Base-by-base conservation (phyloP, 192 early-diverging fungal species). In the Entomortierella lignicola region DNA sequence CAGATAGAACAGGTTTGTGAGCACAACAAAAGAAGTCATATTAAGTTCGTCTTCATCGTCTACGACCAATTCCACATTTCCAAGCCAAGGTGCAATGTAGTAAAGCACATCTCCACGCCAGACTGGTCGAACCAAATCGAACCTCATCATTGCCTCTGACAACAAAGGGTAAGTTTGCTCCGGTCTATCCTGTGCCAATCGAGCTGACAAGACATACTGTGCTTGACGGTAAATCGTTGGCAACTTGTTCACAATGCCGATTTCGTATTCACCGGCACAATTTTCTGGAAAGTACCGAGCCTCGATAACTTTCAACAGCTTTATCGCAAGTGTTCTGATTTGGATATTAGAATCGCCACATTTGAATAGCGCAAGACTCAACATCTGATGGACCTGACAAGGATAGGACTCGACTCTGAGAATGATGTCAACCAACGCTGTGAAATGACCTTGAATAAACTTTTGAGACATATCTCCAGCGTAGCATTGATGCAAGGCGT, bases 211-310 rank as follows among this genome's bases (percentile, higher is more conserved):
- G 4, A 86, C 72, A 30, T 87, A 83, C 77, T 96, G 94, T 1
- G 92, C 89, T 69, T 91, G 86, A 39, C 94, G 93, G 81, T 95
- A 96, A 23, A 95, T 88, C 8, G 88, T 85, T 0, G 95, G 91
- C 43, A 95, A 65, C 26, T 87, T 86, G 54, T 89, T 92, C 20
- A 85, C 82, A 8, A 93, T 90, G 1, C 93, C 89, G 37, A 92
- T 87, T 67, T 90, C 89, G 47, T 86, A 91, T 30, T 88, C 88
- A n/a, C 89, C 86, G 1, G 85, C 85, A 34, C 85, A 90, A 12
- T 82, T 84, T 39, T 90, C 91, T 2, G 71, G 72, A 51, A 85
- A 92, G 20, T 88, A 84, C 13, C 90, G 81, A 37, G 85, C 82
- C 66, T 96, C 92, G 17, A 96, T 81, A n/a, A 88, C 87, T 29